Percentiles rank a stretch among this genome's conserved stretches.
phyloP scores from a whole-genome alignment of 2,329 filamentous ascomycete species.

The Calonectria pseudoreteaudii region DNA sequence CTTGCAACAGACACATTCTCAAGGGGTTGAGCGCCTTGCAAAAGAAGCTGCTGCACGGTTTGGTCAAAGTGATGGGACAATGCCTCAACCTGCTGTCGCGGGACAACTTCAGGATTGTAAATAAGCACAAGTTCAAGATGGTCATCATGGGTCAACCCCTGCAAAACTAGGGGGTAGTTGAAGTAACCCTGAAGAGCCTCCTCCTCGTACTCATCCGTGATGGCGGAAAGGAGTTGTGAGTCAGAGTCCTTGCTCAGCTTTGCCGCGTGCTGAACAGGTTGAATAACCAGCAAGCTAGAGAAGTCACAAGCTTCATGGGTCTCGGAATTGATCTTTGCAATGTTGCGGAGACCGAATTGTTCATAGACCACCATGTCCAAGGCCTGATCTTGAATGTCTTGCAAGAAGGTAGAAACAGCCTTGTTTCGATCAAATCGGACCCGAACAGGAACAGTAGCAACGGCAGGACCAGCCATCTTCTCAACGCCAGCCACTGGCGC shows the following conservation, averaged over 20 bases:
- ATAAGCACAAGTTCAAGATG: not conserved
- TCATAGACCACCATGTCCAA: conserved; percentile 1
- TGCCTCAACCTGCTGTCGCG: not conserved
- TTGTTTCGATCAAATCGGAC: not conserved
- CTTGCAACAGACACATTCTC: not conserved
- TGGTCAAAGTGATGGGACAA: not conserved
- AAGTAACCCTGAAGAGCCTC: not conserved
- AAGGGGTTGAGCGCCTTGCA: not conserved
- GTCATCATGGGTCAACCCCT: not conserved
- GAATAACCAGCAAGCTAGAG: conserved; percentile 1
- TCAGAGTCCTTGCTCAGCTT: not conserved
- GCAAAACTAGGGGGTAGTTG: not conserved
- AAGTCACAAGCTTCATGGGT: conserved; percentile 7
- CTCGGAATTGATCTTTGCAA: not conserved
- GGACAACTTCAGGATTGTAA: not conserved
- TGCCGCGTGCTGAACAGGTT: not conserved
- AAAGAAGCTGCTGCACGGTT: not conserved
- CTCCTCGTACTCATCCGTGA: not conserved
- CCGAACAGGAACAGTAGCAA: conserved; percentile 8
- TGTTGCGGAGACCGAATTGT: conserved; percentile 8
- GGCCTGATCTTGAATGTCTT: conserved; percentile 1
- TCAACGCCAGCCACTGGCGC: conserved; percentile 2
- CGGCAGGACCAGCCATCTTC: conserved; percentile 8
- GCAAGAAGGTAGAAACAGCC: not conserved
- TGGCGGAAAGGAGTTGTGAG: not conserved